A percentile compares a stretch with the other conserved stretches of the same genome.
These are phyloP conservation scores for Annulohypoxylon moriforme DNA, from an alignment of 495 filamentous ascomycete genomes.

Conservation along the genomic window DNA sequence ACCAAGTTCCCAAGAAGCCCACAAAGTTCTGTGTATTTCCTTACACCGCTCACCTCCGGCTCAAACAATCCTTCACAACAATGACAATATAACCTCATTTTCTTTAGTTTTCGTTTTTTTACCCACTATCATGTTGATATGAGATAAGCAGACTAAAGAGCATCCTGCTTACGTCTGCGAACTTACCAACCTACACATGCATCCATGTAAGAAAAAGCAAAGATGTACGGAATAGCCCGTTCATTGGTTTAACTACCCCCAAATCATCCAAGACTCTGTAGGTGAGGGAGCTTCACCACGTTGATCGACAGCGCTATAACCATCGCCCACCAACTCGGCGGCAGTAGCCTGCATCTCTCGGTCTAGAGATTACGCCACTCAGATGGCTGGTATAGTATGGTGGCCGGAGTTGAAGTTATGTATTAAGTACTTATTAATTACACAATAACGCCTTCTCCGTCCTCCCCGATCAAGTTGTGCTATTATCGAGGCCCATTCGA, in stretches of 20 bases:
- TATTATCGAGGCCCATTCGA: not conserved
- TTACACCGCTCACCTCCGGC: slow-evolving; percentile 36
- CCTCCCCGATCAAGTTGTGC: not conserved
- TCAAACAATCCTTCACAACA: slow-evolving; percentile 20
- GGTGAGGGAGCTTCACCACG: slow-evolving; percentile 27
- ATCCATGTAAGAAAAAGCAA: slow-evolving; percentile 17
- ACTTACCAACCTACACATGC: not conserved
- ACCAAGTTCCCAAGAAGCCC: too few species aligned
- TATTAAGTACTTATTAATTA: slow-evolving; percentile 1
- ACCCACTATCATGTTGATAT: not conserved
- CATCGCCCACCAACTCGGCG: slow-evolving; percentile 20
- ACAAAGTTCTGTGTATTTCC: not conserved
- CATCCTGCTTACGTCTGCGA: slow-evolving; percentile 22
- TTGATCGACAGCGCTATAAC: slow-evolving; percentile 33
- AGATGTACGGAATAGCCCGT: slow-evolving; percentile 4
- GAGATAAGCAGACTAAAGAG: not conserved
- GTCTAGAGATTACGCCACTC: slow-evolving; percentile 12
- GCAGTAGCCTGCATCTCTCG: slow-evolving; percentile 13
- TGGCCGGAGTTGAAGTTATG: not conserved
- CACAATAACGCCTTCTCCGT: slow-evolving; percentile 27
- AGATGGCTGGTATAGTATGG: not conserved
- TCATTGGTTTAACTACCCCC: slow-evolving; percentile 20
- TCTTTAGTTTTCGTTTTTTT: slow-evolving; percentile 1
- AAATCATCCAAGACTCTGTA: slow-evolving; percentile 7
- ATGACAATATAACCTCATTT: slow-evolving; percentile 30